Base-by-base conservation (phyloP, 2,329 filamentous ascomycete genomes). In the Penicillium capsulatum region DNA sequence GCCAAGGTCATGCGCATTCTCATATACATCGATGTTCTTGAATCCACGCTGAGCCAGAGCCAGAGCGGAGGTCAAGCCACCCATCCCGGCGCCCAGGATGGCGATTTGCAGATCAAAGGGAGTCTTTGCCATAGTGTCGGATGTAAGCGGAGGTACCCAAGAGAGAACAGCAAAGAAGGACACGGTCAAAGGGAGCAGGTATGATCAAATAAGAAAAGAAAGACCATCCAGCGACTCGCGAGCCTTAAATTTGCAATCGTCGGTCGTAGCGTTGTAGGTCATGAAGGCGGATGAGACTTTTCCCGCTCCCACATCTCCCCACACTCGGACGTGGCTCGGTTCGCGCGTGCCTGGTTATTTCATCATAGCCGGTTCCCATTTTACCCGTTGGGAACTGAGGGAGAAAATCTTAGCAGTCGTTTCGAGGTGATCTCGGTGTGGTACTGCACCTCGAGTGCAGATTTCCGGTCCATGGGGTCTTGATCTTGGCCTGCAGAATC, bases 21-120 rank as follows among this genome's bases (percentile, higher is more conserved):
- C 86, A 60, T 81, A 91, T 35, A 91, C 78, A 38, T 83, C 72
- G 55, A 91, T 82, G 41, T 84, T 70, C 48, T 72, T 77, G 65
- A 91, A 90, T 6, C 86, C 86, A 53, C 81, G 80, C 65, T 84
- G 84, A 28, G 86, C 84, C 24, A 91, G 75, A 9, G 84, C 78
- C 24, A 91, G 74, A 5, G 85, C 84, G 36, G 73, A 75, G 41
- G 83, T 79, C 17, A 91, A 71, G 17, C 86, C 86, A 36, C 85
- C 86, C 84, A 92, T 91, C 49, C 86, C 75, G 17, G 74, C 74
- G 57, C 74, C 57, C 42, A 74, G 53, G 51, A 74, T 60, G 58
- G 71, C 63, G 57, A 73, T 62, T 38, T 66, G 65, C 17, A 70
- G 49, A 38, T 64, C 55, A 40, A 63, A 57, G 19, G 55, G 55